Evolutionary conservation across 768 basidiomycete species (phyloP).

Genomic region (Hortiboletus campestris): DNA sequence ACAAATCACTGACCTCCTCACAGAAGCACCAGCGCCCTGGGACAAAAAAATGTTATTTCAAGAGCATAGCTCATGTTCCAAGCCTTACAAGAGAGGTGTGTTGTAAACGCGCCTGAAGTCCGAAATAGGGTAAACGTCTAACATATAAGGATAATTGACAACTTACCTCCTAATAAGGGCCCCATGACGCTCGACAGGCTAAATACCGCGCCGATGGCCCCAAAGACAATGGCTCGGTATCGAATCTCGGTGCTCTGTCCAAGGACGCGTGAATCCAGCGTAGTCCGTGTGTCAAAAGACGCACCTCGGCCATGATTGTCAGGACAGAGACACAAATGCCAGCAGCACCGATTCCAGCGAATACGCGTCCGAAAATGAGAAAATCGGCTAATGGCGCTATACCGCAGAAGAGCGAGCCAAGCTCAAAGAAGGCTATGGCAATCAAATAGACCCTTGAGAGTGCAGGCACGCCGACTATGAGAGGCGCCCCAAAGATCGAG

Average conservation of each 20-base stretch:
- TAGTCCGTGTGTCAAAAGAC: not conserved
- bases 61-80: not conserved
- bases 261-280: not conserved
- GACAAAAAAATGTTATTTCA: not conserved
- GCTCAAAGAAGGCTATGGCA: slow-evolving; percentile 10
- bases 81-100: slow-evolving; percentile 10
- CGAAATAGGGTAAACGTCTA: not conserved
- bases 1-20: not conserved
- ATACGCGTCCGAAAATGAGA: slow-evolving; percentile 62
- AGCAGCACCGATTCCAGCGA: slow-evolving; percentile 68
- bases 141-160: not conserved
- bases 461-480: not conserved
- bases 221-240: slow-evolving; percentile 9
- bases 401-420: slow-evolving; percentile 62
- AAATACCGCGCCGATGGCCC: slow-evolving; percentile 9
- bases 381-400: slow-evolving; percentile 58
- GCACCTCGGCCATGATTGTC: slow-evolving; percentile 12
- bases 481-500: not conserved
- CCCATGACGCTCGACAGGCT: slow-evolving; percentile 9
- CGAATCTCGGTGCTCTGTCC: slow-evolving; percentile 8
- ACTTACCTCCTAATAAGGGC: slow-evolving; percentile 12
- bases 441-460: slow-evolving; percentile 40
- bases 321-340: slow-evolving; percentile 41
- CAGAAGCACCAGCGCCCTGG: slow-evolving; percentile 20
- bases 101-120: slow-evolving; percentile 11